Evolutionary conservation across 192 early-diverging fungal genomes (phyloP).

Genomic region (Cladochytrium replicatum): DNA sequence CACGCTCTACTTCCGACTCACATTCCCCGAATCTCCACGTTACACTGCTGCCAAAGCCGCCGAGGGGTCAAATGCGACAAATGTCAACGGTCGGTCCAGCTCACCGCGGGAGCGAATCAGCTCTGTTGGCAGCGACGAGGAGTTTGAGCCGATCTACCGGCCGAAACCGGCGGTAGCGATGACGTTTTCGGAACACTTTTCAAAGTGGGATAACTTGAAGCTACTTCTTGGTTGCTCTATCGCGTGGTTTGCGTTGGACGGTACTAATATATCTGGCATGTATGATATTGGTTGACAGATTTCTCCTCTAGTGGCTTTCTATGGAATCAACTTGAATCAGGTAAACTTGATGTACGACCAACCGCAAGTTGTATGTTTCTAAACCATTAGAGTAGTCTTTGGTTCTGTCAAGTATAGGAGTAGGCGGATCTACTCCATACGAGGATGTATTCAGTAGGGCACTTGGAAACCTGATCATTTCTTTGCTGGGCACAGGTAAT

Average conservation of each 20-base stretch:
- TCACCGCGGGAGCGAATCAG: slow-evolving; percentile 43
- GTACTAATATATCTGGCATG: too few relatives aligned
- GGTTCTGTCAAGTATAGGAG: slow-evolving; percentile 6
- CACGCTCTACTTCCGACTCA: slow-evolving; percentile 80
- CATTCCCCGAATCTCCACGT: slow-evolving; percentile 90
- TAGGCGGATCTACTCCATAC: slow-evolving; percentile 41
- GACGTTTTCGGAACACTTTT: slow-evolving; percentile 36
- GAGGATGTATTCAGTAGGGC: slow-evolving; percentile 35
- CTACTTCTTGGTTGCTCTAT: slow-evolving; percentile 34
- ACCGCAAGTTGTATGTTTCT: too few relatives aligned
- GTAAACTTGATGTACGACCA: too few relatives aligned
- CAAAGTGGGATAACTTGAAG: slow-evolving; percentile 68
- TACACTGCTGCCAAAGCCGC: slow-evolving; percentile 55
- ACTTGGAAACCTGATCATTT: slow-evolving; percentile 87
- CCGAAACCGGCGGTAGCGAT: slow-evolving; percentile 2
- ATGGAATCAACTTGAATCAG: slow-evolving; percentile 14
- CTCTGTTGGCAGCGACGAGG: slow-evolving; percentile 16
- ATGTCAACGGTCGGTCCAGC: slow-evolving; percentile 40
- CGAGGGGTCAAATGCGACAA: slow-evolving; percentile 39
- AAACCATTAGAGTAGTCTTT: slow-evolving; percentile 12
- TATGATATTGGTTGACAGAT: too few relatives aligned
- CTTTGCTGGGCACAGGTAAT: slow-evolving; percentile 39
- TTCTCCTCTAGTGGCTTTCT: slow-evolving; percentile 8
- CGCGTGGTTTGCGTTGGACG: too few relatives aligned
- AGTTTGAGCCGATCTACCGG: background rate